Percentiles rank a stretch among this genome's conserved stretches.
Conservation (phyloP, 192 early-diverging fungal genomes). For the Endogone sp. region DNA sequence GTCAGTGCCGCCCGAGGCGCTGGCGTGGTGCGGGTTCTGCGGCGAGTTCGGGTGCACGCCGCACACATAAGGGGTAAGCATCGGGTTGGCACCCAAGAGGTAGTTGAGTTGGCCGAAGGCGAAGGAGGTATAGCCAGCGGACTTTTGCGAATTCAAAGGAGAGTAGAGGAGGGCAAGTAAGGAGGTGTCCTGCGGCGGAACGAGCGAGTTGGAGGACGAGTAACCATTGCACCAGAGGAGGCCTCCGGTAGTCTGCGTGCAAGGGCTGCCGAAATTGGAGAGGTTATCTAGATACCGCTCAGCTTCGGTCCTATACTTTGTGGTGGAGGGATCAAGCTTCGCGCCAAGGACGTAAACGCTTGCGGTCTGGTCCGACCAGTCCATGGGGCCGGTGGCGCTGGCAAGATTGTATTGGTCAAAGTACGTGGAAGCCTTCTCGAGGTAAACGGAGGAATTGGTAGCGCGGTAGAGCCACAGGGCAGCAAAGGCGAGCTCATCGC, state of each 20-base stretch:
- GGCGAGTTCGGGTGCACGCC: constrained; percentile 58
- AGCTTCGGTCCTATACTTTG: constrained; percentile 31
- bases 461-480: constrained; percentile 55
- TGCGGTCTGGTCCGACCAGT: constrained; percentile 49
- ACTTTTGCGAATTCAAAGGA: constrained; percentile 8
- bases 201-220: constrained; percentile 24
- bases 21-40: constrained; percentile 52
- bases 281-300: constrained; percentile 35
- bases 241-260: constrained; percentile 41
- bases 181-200: constrained; percentile 30
- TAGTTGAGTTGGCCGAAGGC: constrained; percentile 46
- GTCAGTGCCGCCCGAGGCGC: constrained; percentile 47
- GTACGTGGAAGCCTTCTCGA: constrained; percentile 39
- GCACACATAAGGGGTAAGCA: constrained; percentile 47
- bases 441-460: constrained; percentile 38
- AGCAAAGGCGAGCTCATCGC: constrained; percentile 47
- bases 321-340: constrained; percentile 22
- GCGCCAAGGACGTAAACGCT: constrained; percentile 45
- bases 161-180: constrained; percentile 34
- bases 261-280: constrained; percentile 18
- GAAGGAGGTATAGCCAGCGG: constrained; percentile 16
- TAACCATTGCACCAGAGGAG: constrained; percentile 31
- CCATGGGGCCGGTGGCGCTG: constrained; percentile 23
- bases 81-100: constrained; percentile 47
- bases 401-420: constrained; percentile 34